phyloP scores from a whole-genome alignment of 176 grass and related monocot genomes.

The Elymus sibiricus region DNA sequence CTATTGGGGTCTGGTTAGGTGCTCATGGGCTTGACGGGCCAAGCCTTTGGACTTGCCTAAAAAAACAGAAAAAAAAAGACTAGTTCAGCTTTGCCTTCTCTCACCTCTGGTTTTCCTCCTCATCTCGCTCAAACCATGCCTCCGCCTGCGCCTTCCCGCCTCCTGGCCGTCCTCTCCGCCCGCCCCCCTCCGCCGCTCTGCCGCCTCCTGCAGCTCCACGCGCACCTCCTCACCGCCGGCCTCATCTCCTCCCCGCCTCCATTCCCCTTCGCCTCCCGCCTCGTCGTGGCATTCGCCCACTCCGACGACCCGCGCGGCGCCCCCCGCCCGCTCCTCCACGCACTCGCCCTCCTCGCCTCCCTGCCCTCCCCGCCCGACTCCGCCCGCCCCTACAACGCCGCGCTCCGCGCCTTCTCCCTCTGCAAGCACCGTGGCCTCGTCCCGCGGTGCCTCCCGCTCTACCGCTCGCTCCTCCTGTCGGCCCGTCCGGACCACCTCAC shows the following conservation, averaged over 20 bases:
- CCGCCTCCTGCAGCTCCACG: slow-evolving; percentile 2
- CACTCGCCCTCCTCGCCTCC: slow-evolving; percentile 31
- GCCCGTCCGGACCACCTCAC: slow-evolving; percentile 47
- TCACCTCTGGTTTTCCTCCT: no score
- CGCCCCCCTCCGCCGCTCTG: background rate
- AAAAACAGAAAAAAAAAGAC: no score
- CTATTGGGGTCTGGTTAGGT: no score
- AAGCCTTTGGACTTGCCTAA: no score
- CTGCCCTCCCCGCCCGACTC: slow-evolving; percentile 1
- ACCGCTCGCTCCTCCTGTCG: slow-evolving; percentile 25
- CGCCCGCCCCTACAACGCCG: slow-evolving; percentile 19
- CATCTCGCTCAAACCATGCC: background rate
- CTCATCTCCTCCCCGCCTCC: background rate
- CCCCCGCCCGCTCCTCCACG: slow-evolving; percentile 30
- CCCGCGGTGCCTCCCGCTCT: slow-evolving; percentile 24
- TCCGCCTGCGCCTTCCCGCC: background rate
- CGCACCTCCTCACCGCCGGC: slow-evolving; percentile 17
- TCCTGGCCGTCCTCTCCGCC: slow-evolving; percentile 6
- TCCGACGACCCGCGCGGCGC: background rate
- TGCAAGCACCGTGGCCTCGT: background rate
- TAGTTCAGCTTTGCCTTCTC: no score
- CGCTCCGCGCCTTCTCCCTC: slow-evolving; percentile 12
- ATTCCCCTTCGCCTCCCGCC: background rate
- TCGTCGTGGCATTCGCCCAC: slow-evolving; percentile 20
- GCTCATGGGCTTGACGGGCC: no score